Evolutionary conservation across 2,329 filamentous ascomycete genomes (phyloP), one percentile per base, ranked within the genome.

Genomic region (Cephalotrichum gorgonifer): DNA sequence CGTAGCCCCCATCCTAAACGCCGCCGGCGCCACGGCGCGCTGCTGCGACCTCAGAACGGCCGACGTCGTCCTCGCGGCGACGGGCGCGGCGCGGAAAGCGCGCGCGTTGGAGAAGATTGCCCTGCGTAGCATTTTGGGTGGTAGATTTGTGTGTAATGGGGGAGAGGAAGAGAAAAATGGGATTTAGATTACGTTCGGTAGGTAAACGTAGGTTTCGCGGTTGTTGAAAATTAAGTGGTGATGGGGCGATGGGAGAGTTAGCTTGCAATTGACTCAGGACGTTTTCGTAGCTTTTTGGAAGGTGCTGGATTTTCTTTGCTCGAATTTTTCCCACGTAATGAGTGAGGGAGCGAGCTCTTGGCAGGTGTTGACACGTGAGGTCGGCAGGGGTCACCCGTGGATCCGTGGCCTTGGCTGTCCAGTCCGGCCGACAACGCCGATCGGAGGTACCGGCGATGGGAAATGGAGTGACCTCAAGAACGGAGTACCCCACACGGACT

Each of bases 31-130:
- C 26, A 43, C 44, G 27, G 33, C 20, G n/a, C 47, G 49, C 31
- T 49, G 50, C 33, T 50, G 50, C 42, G 42, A 8, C n/a, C 31
- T 38, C 17, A 49, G 31, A 20, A 41, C 26, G 26, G 44, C 46
- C n/a, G 50, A 31, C 35, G 47, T 47, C 43, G 48, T 31, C 22
- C 27, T 43, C 17, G 44, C 35, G 39, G 50, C 38, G 45, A 28
- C 15, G 15, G 33, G 15, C n/a, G 23, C 41, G 26, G 47, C 30
- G 47, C 47, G 47, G 47, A 49, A 8, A 41, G 47, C 47, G 27
- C 42, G 47, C 14, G 47, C 41, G 22, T 44, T 49, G 41, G 39
- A 35, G 47, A 49, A 49, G 30, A 49, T 22, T 30, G 47, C 47
- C 30, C 43, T 39, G 27, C 47, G 39, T 44, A 49, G 43, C 47